Percentiles rank a stretch among this genome's conserved stretches.
phyloP scores from a whole-genome alignment of 768 basidiomycete genomes.

The Macrolepiota dolichaula region DNA sequence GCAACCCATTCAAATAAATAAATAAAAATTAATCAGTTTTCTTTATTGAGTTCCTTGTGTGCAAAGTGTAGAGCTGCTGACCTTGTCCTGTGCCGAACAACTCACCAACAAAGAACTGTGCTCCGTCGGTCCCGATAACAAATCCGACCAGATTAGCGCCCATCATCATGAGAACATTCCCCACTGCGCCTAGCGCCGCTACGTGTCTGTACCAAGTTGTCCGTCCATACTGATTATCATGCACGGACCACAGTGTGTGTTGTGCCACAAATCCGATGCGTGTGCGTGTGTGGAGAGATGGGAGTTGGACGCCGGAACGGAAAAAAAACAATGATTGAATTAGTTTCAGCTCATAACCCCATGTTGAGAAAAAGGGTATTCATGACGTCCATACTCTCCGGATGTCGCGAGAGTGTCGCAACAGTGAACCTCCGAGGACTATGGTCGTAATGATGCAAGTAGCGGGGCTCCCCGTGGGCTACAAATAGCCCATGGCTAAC shows the following conservation, averaged over 20 bases:
- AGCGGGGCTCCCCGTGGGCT: not conserved
- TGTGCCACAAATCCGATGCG: not conserved
- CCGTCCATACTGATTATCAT: conserved; percentile 55
- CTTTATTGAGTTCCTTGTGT: not conserved
- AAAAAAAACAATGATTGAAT: not conserved
- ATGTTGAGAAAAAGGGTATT: not conserved
- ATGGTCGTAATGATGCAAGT: not conserved
- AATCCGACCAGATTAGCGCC: conserved; percentile 93
- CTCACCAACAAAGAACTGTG: conserved; percentile 58
- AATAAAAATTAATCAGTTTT: not conserved
- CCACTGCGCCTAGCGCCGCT: conserved; percentile 76
- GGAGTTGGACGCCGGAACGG: not conserved
- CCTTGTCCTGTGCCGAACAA: conserved; percentile 69
- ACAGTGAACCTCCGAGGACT: not conserved
- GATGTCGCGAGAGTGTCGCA: not conserved
- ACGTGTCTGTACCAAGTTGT: conserved; percentile 82
- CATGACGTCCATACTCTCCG: not conserved
- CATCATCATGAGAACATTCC: conserved; percentile 89
- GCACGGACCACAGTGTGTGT: not conserved
- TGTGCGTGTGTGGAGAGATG: not conserved
- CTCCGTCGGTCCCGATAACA: conserved; percentile 84
- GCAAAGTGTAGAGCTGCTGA: conserved; percentile 23
- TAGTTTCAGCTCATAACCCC: not conserved
- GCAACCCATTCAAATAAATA: not conserved
- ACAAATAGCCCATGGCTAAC: not conserved